Base-by-base conservation (phyloP, 805 yeast genomes). In the Zygoascus biomembranicola region DNA sequence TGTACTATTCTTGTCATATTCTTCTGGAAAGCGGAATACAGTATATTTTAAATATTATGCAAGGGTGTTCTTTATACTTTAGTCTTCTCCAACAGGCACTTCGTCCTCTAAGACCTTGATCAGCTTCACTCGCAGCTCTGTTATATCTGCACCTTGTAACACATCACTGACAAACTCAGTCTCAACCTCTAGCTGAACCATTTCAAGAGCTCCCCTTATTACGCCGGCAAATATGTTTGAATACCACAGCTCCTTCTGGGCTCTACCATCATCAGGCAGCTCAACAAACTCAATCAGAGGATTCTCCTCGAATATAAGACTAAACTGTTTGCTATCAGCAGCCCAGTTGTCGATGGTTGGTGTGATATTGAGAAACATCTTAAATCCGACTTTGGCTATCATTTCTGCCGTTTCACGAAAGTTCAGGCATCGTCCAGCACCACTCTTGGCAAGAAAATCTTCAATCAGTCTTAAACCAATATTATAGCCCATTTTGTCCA, bases 241-340 rank as follows among this genome's bases (percentile, higher is more conserved):
- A 66, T 90, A 94, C 98, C 99, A 94, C 51, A 94, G 73, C 62
- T 85, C 88, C 58, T 78, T 78, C 53, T 73, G 68, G 3, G 89
- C 82, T 57, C 76, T 77, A 1, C 84, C 84, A 61, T 86, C 95
- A 65, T 79, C 83, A 0, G 97, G 97, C 48, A 94, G 75, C 67
- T 94, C 98, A 2, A 94, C 99, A 73, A 90, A 94, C 66, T 92
- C 97, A 10, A 94, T 85, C 60, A 94, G 75, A 32, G 98, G 98
- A 65, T 94, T 94, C 53, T 92, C 97, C 14, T 77, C 79, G 20
- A 92, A 68, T 1, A 87, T 72, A 39, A 92, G 71, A 48, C 85
- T 79, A 67, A 89, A 92, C 50, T 84, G 77, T 63, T 84, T 85
- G 52, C 80, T 81, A 64, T 87, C 96, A 2, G 74, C 65, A 1